These are phyloP conservation scores for Penstemon davidsonii DNA, from an alignment of 257 asterid species.

Conservation along the genomic window DNA sequence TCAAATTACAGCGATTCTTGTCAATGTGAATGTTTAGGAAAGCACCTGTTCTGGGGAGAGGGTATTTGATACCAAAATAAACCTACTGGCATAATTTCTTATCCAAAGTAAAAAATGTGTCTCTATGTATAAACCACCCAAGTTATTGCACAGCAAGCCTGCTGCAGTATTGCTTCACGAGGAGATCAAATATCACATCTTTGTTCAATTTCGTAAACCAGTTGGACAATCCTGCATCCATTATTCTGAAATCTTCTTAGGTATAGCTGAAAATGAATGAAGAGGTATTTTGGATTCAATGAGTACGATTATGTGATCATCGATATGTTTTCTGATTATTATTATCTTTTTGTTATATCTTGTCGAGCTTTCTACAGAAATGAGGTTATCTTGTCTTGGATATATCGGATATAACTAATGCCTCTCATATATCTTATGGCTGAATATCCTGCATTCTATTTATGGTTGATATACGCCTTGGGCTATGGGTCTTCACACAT, in stretches of 20 bases:
- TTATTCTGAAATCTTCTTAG: not conserved
- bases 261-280: slow-evolving; percentile 12
- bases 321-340: slow-evolving; percentile 2
- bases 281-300: not conserved
- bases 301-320: not conserved
- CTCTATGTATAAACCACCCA: not conserved
- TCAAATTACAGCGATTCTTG: not conserved
- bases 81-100: not conserved
- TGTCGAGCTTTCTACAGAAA: not conserved
- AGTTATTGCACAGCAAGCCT: slow-evolving; percentile 6
- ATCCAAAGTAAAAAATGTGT: not conserved
- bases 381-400: slow-evolving; percentile 1
- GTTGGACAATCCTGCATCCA: not conserved
- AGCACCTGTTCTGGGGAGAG: not conserved
- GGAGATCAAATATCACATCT: slow-evolving; percentile 6
- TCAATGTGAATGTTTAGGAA: not conserved
- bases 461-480: slow-evolving; percentile 9
- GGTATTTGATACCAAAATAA: not conserved
- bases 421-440: not conserved
- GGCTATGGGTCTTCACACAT: slow-evolving; percentile 3
- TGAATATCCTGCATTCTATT: slow-evolving; percentile 8
- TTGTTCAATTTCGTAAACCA: slow-evolving; percentile 4
- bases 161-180: not conserved
- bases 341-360: not conserved
- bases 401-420: not conserved